Conservation (phyloP, 2,329 filamentous ascomycete species). For the Apiospora aurea region DNA sequence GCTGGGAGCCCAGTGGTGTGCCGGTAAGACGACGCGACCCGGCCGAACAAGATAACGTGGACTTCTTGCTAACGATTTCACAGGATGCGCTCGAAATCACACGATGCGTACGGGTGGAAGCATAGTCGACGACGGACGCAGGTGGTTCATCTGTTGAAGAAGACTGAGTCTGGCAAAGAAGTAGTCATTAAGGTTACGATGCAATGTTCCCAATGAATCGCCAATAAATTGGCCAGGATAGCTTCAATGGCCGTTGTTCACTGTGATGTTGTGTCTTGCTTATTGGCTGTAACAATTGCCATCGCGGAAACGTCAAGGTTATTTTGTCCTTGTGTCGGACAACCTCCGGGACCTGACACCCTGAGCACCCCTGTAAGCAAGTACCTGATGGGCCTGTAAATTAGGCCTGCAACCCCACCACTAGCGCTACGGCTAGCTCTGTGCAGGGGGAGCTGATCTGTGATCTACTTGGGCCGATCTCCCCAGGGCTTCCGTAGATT, state of each 20-base stretch:
- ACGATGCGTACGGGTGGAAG: slow-evolving; percentile 51
- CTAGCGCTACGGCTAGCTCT: not conserved
- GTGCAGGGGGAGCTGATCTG: too few relatives aligned
- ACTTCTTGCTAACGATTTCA: slow-evolving; percentile 33
- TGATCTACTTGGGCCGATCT: not conserved
- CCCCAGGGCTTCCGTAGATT: not conserved
- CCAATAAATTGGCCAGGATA: not conserved
- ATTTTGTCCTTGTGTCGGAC: not conserved
- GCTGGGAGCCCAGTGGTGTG: slow-evolving; percentile 72
- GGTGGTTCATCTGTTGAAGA: too few relatives aligned
- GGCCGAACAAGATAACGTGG: too few relatives aligned
- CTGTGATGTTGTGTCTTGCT: not conserved
- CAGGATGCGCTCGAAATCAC: slow-evolving; percentile 72
- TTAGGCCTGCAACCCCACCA: not conserved
- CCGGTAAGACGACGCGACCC: slow-evolving; percentile 55
- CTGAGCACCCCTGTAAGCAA: not conserved
- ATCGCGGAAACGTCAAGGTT: not conserved
- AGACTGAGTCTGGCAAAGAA: not conserved
- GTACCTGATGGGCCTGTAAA: too few relatives aligned
- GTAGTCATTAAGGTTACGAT: not conserved
- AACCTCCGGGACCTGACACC: not conserved
- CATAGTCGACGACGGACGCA: not conserved
- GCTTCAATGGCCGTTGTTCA: not conserved
- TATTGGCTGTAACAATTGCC: not conserved
- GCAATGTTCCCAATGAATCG: not conserved